Evolutionary conservation across 768 basidiomycete genomes (phyloP).

Genomic region (Dacryopinax primogenitus): DNA sequence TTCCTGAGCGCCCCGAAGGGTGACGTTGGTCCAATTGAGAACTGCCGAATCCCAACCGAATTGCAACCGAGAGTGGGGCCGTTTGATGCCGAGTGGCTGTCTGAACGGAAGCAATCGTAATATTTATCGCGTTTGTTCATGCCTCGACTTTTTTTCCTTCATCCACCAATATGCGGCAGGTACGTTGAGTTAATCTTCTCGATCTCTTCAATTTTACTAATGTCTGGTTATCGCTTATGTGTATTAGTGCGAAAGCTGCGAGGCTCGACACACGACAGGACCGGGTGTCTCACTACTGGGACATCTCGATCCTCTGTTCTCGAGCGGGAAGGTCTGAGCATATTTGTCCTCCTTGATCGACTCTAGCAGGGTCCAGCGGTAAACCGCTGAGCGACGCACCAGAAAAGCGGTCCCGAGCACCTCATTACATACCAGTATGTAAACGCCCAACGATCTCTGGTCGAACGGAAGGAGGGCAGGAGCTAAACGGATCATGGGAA

Average conservation of each 20-base stretch:
- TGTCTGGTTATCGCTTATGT: background rate
- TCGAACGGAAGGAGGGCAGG: conserved; percentile 7
- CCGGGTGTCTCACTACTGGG: background rate
- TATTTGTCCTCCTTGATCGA: background rate
- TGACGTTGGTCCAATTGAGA: background rate
- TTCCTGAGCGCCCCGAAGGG: background rate
- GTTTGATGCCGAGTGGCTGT: background rate
- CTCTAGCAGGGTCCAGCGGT: conserved; percentile 8
- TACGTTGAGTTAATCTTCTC: background rate
- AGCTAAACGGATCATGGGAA: conserved; percentile 2
- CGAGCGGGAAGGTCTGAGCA: conserved; percentile 9
- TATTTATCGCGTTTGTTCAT: background rate
- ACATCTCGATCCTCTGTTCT: background rate
- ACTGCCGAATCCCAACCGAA: background rate
- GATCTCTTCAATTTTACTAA: background rate
- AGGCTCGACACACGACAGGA: background rate
- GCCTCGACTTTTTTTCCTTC: background rate
- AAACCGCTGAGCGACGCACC: conserved; percentile 9
- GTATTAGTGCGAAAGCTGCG: conserved; percentile 3
- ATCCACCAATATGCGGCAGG: background rate
- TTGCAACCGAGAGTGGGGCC: too few species aligned
- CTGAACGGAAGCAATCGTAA: background rate
- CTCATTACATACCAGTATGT: background rate
- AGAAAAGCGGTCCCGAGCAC: background rate
- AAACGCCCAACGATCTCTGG: background rate